Percentiles rank a stretch among this genome's conserved stretches.
Conservation (phyloP, 2,329 filamentous ascomycete species). For the Colletotrichum orchidophilum region DNA sequence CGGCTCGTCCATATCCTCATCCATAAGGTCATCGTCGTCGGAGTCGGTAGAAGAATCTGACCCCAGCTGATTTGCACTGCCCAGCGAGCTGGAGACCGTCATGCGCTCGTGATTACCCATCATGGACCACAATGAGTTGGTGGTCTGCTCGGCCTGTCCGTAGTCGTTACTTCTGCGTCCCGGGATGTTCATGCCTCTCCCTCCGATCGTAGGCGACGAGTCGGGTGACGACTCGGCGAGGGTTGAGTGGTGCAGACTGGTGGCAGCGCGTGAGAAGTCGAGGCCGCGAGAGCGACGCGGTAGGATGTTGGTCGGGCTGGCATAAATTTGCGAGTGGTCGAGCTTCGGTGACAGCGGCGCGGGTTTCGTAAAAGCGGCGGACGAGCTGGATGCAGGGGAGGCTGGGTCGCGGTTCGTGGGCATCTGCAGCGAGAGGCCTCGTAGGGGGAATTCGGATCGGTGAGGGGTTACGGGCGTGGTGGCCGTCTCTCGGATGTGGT, state of each 20-base stretch:
- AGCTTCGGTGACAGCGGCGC: conserved; percentile 84
- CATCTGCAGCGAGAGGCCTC: conserved; percentile 77
- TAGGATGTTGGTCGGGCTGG: conserved; percentile 86
- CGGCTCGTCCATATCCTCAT: conserved; percentile 80
- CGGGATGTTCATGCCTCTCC: conserved; percentile 71
- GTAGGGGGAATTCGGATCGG: conserved; percentile 68
- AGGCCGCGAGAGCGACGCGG: conserved; percentile 89
- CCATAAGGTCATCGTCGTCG: conserved; percentile 75
- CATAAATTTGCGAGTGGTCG: conserved; percentile 85
- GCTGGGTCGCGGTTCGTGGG: conserved; percentile 60
- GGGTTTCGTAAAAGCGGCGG: conserved; percentile 57
- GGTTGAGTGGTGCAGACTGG: conserved; percentile 94
- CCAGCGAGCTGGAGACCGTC: conserved; percentile 79
- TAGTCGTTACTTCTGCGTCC: conserved; percentile 59
- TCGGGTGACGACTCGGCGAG: conserved; percentile 91
- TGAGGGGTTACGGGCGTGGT: conserved; percentile 74
- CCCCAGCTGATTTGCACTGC: conserved; percentile 76
- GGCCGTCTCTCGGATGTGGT: conserved; percentile 55
- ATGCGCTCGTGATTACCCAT: conserved; percentile 76
- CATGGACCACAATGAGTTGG: conserved; percentile 76
- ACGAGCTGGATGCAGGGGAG: conserved; percentile 41
- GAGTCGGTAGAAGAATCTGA: conserved; percentile 82
- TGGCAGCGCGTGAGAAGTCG: conserved; percentile 93
- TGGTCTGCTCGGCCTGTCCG: conserved; percentile 68
- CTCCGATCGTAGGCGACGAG: conserved; percentile 85